Conservation (phyloP, 2,329 filamentous ascomycete species). For the Aspergillus ochraceoroseus region DNA sequence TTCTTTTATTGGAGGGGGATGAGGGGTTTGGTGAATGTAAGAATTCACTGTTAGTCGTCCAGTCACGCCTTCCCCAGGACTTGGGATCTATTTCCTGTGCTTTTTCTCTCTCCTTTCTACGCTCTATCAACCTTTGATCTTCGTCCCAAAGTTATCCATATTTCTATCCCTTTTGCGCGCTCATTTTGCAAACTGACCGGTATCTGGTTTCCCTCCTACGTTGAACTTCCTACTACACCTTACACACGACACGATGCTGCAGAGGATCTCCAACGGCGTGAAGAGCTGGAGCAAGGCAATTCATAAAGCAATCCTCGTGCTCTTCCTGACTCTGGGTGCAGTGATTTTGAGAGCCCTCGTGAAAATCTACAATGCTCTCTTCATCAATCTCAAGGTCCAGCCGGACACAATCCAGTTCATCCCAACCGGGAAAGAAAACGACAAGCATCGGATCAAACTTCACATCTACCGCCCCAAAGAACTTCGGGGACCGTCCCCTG, state of each 20-base stretch:
- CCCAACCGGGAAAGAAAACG: constrained; percentile 20
- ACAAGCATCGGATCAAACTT: constrained; percentile 23
- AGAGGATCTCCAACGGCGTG: too few species aligned
- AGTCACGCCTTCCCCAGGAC: too few species aligned
- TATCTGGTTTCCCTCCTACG: too few species aligned
- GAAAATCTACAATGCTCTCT: not conserved
- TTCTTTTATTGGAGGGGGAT: too few species aligned
- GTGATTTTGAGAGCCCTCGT: not conserved
- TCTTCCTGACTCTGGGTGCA: not conserved
- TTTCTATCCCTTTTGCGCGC: too few species aligned
- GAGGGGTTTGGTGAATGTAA: too few species aligned
- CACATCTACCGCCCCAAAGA: constrained; percentile 24
- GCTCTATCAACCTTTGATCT: not conserved
- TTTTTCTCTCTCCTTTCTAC: constrained; percentile 1
- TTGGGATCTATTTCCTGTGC: not conserved
- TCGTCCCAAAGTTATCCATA: not conserved
- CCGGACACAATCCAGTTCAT: constrained; percentile 24
- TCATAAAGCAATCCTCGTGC: not conserved
- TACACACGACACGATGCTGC: too few species aligned
- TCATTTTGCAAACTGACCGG: too few species aligned
- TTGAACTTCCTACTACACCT: too few species aligned
- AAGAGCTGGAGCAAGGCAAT: too few species aligned
- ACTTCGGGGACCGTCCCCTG: constrained; percentile 13
- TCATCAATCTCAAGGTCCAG: constrained; percentile 8
- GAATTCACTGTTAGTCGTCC: too few species aligned